Evolutionary conservation across 495 filamentous ascomycete genomes (phyloP).

Genomic region (Tuber microsphaerosporum): DNA sequence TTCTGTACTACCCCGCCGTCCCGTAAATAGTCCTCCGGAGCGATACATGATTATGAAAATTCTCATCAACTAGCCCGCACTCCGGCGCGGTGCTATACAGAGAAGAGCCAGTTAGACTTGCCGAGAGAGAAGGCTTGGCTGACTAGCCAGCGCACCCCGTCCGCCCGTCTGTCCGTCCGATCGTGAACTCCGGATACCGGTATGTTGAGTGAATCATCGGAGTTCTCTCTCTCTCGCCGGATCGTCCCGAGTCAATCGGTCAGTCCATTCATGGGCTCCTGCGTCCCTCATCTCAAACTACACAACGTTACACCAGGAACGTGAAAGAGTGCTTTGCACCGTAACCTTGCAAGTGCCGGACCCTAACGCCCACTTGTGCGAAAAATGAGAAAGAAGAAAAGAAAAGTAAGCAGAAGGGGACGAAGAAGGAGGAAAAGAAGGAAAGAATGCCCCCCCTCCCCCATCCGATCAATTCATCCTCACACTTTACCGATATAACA

Average conservation of each 20-base stretch:
- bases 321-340: neutral
- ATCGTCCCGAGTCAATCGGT: neutral
- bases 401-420: neutral
- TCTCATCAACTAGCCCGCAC: neutral
- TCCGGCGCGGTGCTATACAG: neutral
- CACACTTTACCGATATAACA: neutral
- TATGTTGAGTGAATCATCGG: neutral
- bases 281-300: neutral
- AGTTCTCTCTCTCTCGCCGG: neutral
- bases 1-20: neutral
- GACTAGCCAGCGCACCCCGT: neutral
- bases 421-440: neutral
- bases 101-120: neutral
- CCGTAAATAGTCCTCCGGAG: neutral
- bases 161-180: neutral
- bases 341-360: neutral
- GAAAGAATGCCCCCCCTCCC: neutral
- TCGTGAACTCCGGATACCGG: neutral
- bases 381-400: neutral
- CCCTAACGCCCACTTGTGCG: neutral
- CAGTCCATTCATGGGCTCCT: neutral
- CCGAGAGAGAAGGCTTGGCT: no score
- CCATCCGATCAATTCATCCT: neutral
- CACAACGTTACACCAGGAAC: neutral
- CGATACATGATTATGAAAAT: neutral